Percentiles rank a stretch among this genome's conserved stretches.
Conservation (phyloP, 345 rosid genomes). For the Toxicodendron radicans region DNA sequence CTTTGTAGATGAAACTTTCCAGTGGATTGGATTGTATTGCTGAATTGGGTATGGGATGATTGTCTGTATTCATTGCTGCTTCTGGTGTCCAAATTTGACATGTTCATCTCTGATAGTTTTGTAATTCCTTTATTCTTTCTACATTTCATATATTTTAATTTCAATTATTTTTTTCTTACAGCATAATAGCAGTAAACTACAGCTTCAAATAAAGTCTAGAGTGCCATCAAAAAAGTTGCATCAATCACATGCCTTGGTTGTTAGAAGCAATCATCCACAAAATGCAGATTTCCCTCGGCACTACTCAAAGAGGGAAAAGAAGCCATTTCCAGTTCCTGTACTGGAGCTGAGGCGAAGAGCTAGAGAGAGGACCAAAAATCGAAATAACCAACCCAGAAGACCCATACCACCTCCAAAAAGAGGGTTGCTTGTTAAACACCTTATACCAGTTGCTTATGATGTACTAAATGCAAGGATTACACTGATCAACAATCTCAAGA, state of each 20-base stretch:
- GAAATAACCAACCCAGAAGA: conserved; percentile 59
- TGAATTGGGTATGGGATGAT: background rate
- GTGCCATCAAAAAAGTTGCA: conserved; percentile 32
- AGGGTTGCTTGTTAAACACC: conserved; percentile 69
- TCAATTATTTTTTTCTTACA: conserved; percentile 27
- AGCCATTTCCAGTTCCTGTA: conserved; percentile 82
- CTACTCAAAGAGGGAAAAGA: conserved; percentile 76
- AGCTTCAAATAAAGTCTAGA: conserved; percentile 30
- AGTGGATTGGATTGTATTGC: background rate
- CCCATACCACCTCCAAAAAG: conserved; percentile 69
- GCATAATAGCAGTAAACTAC: conserved; percentile 35
- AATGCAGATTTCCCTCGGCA: conserved; percentile 79
- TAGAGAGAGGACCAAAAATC: conserved; percentile 80
- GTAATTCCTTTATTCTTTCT: background rate
- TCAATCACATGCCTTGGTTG: conserved; percentile 30
- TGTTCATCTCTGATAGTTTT: background rate
- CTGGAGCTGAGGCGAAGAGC: conserved; percentile 90
- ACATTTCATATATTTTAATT: background rate
- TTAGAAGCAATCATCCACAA: conserved; percentile 67
- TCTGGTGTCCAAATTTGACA: background rate
- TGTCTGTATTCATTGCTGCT: background rate
- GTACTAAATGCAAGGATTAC: conserved; percentile 68
- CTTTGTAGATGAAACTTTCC: background rate
- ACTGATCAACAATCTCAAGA: conserved; percentile 77
- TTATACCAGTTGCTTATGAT: conserved; percentile 69